Conservation (phyloP, 306 rosid species). For the Gastrolobium bilobum region DNA sequence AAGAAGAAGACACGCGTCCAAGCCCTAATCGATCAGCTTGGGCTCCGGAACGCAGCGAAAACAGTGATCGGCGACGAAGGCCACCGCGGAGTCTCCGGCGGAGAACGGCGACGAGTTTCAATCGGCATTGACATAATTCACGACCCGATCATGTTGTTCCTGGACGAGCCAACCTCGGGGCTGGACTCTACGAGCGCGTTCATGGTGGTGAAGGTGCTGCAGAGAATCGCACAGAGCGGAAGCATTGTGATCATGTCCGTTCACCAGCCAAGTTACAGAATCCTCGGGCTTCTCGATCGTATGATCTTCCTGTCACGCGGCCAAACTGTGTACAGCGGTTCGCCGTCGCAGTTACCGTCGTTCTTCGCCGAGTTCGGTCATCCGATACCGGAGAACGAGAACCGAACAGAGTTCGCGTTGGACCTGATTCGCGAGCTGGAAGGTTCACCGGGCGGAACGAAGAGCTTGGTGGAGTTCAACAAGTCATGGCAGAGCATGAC, state of each 20-base stretch:
- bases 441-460: constrained; percentile 82
- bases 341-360: constrained; percentile 65
- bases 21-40: constrained; percentile 86
- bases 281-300: constrained; percentile 80
- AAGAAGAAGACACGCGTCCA: constrained; percentile 87
- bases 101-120: constrained; percentile 91
- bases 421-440: constrained; percentile 91
- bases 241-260: constrained; percentile 95
- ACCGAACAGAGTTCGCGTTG: constrained; percentile 93
- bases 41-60: constrained; percentile 81
- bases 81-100: constrained; percentile 96
- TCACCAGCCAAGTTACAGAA: constrained; percentile 93
- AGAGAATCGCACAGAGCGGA: constrained; percentile 94
- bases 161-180: constrained; percentile 96
- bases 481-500: constrained; percentile 81
- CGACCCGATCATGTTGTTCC: constrained; percentile 88
- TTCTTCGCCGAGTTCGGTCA: constrained; percentile 85
- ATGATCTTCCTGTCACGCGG: constrained; percentile 85
- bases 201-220: constrained; percentile 96
- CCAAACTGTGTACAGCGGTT: constrained; percentile 88
- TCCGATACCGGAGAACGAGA: constrained; percentile 88
- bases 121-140: constrained; percentile 94
- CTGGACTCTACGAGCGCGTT: constrained; percentile 94
- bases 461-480: constrained; percentile 83
- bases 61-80: constrained; percentile 93